Conservation (phyloP, 257 asterid species). For the Ehretia macrophylla region DNA sequence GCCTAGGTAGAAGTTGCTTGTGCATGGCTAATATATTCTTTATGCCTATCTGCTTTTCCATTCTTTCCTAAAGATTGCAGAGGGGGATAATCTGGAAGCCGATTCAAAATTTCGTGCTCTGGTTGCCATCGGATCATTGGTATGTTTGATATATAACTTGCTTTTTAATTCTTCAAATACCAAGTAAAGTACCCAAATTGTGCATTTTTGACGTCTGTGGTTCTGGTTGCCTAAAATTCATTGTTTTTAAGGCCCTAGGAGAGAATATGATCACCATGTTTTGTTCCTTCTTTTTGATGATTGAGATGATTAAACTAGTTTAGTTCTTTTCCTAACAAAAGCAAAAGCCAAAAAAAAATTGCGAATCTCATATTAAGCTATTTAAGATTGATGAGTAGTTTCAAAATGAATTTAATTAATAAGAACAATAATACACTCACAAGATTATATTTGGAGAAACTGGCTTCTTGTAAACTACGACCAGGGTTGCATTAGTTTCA, state of each 20-base stretch:
- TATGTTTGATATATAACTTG: conserved; percentile 20
- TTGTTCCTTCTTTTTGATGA: too few species aligned
- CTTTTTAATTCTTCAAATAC: background rate
- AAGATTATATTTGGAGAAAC: too few species aligned
- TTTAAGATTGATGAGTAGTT: too few species aligned
- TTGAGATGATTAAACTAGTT: too few species aligned
- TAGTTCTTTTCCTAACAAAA: too few species aligned
- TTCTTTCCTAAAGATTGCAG: conserved; percentile 66
- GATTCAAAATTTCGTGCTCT: conserved; percentile 83
- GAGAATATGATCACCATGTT: background rate
- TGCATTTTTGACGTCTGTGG: background rate
- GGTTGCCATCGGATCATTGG: conserved; percentile 97
- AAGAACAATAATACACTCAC: too few species aligned
- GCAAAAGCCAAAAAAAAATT: too few species aligned
- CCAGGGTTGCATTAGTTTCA: too few species aligned
- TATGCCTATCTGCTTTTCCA: background rate
- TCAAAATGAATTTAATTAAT: too few species aligned
- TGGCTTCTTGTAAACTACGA: too few species aligned
- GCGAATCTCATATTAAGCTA: too few species aligned
- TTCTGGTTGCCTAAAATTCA: background rate
- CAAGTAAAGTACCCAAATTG: background rate
- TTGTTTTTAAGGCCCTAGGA: too few species aligned
- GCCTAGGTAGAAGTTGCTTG: background rate
- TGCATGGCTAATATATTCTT: background rate
- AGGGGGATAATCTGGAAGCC: conserved; percentile 57